A percentile compares a stretch with the other conserved stretches of the same genome.
Conservation (phyloP, 2,329 filamentous ascomycete genomes). For the Coniella vitis region DNA sequence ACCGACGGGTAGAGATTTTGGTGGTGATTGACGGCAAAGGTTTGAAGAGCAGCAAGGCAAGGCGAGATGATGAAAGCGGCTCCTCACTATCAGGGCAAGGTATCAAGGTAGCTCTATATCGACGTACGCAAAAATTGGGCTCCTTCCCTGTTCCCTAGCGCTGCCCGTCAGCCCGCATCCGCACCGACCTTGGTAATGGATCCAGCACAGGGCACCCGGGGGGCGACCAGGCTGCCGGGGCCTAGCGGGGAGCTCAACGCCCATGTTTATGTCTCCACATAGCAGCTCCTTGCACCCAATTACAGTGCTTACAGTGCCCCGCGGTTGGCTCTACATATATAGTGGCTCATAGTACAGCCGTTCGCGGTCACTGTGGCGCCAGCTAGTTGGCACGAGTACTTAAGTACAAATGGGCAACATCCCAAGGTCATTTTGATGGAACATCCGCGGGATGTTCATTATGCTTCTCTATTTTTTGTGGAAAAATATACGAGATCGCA, state of each 20-base stretch:
- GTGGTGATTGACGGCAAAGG: constrained; percentile 14
- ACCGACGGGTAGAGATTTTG: background rate
- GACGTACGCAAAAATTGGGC: constrained; percentile 2
- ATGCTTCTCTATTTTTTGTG: too few relatives aligned
- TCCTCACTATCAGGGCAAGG: background rate
- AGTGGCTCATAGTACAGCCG: background rate
- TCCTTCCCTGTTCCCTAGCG: constrained; percentile 1
- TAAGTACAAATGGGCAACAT: background rate
- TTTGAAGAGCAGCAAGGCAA: background rate
- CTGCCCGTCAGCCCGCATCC: background rate
- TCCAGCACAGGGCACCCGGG: background rate
- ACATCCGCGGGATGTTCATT: too few relatives aligned
- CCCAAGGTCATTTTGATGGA: background rate
- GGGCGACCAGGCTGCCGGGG: too few relatives aligned
- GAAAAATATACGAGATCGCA: too few relatives aligned
- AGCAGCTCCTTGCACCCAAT: background rate
- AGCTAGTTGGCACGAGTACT: background rate
- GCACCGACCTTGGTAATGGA: background rate
- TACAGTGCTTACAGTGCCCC: background rate
- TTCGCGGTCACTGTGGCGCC: constrained; percentile 1
- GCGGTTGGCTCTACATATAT: background rate
- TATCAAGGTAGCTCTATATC: background rate
- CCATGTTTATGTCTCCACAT: too few relatives aligned
- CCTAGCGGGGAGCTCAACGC: background rate
- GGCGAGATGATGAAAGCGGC: constrained; percentile 13